Evolutionary conservation across 495 filamentous ascomycete genomes (phyloP), one percentile per base, ranked within the genome.

Genomic region (Xylaria curta): DNA sequence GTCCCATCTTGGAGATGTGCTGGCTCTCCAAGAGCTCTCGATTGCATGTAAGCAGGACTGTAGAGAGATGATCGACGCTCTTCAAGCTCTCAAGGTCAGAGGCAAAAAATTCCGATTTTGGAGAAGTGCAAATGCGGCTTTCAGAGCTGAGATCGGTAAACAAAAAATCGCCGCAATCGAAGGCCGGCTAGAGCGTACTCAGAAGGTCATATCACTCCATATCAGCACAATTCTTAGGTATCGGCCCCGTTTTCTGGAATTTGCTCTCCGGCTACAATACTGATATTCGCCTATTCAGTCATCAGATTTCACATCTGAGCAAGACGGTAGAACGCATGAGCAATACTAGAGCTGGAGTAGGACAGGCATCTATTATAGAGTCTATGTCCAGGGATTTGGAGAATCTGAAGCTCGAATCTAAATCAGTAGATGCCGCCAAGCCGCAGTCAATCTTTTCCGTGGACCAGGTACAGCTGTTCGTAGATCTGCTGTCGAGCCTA

Each of bases 71-170:
- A 51, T 51, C 10, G n/a, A 51, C 9, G 47, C 47, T 24, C n/a
- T 51, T 51, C 47, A 51, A n/a, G 47, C 47, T 21, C 47, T 51
- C n/a, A 51, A 51, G n/a, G 47, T 51, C 47, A n/a, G 47, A 21
- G 47, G 47, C 47, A n/a, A 51, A 2, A 51, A 24, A 0, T 21
- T 9, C 9, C 19, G 47, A 51, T 8, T 51, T 51, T 51, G 47
- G 47, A 24, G 47, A 10, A 51, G 47, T 10, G n/a, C 10, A n/a
- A 51, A 24, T 10, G 47, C 47, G 47, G 47, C 47, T 51, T 51
- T 51, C n/a, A 51, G 24, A 51, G 47, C 47, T 51, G 47, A 51
- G n/a, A n/a, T 51, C n/a, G 47, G 47, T 10, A 51, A 7, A 21
- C 47, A 51, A 24, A 51, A 51, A 24, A 10, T 10, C 19, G 47